A percentile compares a stretch with the other conserved stretches of the same genome.
phyloP scores from a whole-genome alignment of 2,329 filamentous ascomycete genomes.

The Pseudodiploospora longispora region DNA sequence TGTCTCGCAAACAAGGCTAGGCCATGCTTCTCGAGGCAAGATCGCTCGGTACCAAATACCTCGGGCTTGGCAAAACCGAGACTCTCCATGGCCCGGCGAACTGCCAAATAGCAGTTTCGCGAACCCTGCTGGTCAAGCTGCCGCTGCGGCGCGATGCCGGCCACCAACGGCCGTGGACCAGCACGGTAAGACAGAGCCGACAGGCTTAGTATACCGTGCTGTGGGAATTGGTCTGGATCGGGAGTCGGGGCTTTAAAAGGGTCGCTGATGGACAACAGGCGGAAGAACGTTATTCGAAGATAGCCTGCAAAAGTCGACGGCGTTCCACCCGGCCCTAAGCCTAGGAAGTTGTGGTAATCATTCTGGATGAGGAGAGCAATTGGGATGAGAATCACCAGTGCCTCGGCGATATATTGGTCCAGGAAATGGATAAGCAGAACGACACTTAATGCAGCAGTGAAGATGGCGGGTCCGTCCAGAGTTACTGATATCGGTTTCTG shows the following conservation, averaged over 20 bases:
- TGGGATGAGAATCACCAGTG: slow-evolving; percentile 42
- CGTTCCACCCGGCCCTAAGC: slow-evolving; percentile 72
- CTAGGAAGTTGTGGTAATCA: slow-evolving; percentile 69
- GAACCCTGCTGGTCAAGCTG: slow-evolving; percentile 63
- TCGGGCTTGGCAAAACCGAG: slow-evolving; percentile 40
- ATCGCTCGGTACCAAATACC: slow-evolving; percentile 53
- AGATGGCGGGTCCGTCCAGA: slow-evolving; percentile 41
- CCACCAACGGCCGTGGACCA: slow-evolving; percentile 58
- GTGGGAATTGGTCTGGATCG: slow-evolving; percentile 42
- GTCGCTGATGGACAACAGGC: slow-evolving; percentile 62
- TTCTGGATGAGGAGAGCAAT: slow-evolving; percentile 48
- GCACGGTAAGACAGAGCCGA: slow-evolving; percentile 49
- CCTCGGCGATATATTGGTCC: slow-evolving; percentile 38
- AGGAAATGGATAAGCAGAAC: slow-evolving; percentile 45
- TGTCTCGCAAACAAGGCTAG: slow-evolving; percentile 63
- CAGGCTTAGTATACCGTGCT: slow-evolving; percentile 48
- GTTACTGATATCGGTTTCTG: slow-evolving; percentile 46
- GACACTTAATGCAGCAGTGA: slow-evolving; percentile 35
- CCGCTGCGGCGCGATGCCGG: slow-evolving; percentile 73
- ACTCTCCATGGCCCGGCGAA: slow-evolving; percentile 44
- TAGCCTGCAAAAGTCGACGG: slow-evolving; percentile 68
- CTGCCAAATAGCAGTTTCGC: slow-evolving; percentile 42
- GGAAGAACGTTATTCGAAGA: slow-evolving; percentile 62
- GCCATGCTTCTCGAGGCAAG: slow-evolving; percentile 76
- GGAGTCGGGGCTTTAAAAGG: slow-evolving; percentile 54